Evolutionary conservation across 129 eudicot species (phyloP).

Genomic region (Centaurea solstitialis): DNA sequence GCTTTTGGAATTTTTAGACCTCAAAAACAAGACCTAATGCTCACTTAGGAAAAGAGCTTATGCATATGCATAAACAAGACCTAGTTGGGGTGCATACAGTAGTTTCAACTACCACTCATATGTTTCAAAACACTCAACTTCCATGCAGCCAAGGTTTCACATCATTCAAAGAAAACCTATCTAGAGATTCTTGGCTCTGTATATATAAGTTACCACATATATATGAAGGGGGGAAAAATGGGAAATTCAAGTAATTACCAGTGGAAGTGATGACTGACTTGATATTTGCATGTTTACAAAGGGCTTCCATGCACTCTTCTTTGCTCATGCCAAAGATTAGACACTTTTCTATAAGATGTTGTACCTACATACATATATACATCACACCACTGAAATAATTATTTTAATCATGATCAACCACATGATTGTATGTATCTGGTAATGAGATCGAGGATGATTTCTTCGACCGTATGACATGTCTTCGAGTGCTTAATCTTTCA

Average conservation of each 20-base stretch:
- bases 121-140: not conserved
- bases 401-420: not conserved
- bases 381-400: not conserved
- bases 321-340: slow-evolving; percentile 63
- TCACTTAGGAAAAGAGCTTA: no score
- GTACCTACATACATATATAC: slow-evolving; percentile 52
- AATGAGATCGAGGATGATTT: no score
- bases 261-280: slow-evolving; percentile 69
- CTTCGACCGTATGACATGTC: no score
- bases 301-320: slow-evolving; percentile 80
- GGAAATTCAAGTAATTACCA: slow-evolving; percentile 29
- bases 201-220: not conserved
- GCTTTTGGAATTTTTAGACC: no score
- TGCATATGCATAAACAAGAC: no score
- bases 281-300: slow-evolving; percentile 67
- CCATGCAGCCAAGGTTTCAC: not conserved
- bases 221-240: not conserved
- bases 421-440: not conserved
- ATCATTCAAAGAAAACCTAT: not conserved
- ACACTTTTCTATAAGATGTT: slow-evolving; percentile 77
- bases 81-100: no score
- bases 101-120: no score
- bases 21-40: no score
- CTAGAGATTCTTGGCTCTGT: not conserved
- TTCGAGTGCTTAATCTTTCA: no score